These are phyloP conservation scores for Hyaloscypha bicolor DNA, from an alignment of 495 filamentous ascomycete genomes.

Conservation along the genomic window DNA sequence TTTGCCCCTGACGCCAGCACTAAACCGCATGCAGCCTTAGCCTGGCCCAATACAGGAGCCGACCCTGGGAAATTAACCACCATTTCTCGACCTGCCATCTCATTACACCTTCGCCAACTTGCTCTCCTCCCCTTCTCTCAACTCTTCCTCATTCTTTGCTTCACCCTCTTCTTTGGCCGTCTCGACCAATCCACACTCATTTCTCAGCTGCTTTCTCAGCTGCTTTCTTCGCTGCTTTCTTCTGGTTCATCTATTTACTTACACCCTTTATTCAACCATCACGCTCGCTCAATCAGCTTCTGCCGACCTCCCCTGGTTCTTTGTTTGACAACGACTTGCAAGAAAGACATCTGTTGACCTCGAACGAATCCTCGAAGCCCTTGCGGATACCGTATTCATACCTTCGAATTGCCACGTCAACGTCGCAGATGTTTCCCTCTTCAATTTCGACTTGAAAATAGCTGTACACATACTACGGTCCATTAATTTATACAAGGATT, in stretches of 20 bases:
- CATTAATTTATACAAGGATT: constrained; percentile 31
- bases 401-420: constrained; percentile 32
- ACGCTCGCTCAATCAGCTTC: constrained; percentile 14
- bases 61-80: too few species aligned
- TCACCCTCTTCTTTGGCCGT: constrained; percentile 19
- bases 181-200: constrained; percentile 18
- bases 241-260: constrained; percentile 19
- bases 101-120: neutral
- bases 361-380: constrained; percentile 32
- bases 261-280: constrained; percentile 17
- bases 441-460: constrained; percentile 24
- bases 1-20: too few species aligned
- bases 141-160: constrained; percentile 9
- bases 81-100: neutral
- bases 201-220: constrained; percentile 6
- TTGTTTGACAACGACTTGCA: constrained; percentile 15
- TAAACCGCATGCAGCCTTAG: too few species aligned
- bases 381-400: constrained; percentile 33
- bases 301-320: constrained; percentile 10
- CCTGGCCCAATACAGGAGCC: too few species aligned
- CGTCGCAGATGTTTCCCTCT: constrained; percentile 28
- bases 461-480: constrained; percentile 31
- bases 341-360: constrained; percentile 23
- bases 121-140: neutral
- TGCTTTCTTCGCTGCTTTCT: constrained; percentile 4